phyloP scores from a whole-genome alignment of 192 early-diverging fungal species.

The Linnemannia schmuckeri region DNA sequence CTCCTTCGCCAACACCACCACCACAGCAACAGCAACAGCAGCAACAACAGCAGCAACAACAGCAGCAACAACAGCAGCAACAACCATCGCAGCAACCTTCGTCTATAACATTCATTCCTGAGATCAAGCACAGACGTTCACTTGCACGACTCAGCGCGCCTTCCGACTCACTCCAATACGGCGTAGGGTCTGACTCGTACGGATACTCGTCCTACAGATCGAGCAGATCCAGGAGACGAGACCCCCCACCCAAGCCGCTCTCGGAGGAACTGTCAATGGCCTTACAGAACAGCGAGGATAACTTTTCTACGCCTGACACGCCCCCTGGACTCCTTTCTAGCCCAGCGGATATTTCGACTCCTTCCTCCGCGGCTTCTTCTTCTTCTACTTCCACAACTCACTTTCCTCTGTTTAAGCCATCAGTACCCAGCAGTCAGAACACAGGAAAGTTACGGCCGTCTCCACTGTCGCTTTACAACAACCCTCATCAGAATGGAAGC shows the following conservation, averaged over 20 bases:
- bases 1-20: background rate
- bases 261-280: constrained; percentile 51
- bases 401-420: constrained; percentile 47
- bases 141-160: constrained; percentile 6
- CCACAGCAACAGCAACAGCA: background rate
- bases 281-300: constrained; percentile 19
- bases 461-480: constrained; percentile 31
- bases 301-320: constrained; percentile 27
- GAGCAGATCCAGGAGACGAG: background rate
- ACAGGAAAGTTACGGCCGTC: constrained; percentile 22
- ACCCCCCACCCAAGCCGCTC: constrained; percentile 28
- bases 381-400: constrained; percentile 9
- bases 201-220: constrained; percentile 1
- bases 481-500: background rate
- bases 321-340: constrained; percentile 30
- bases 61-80: constrained; percentile 7
- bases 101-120: background rate
- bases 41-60: too few species aligned
- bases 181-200: background rate
- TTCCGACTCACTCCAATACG: background rate
- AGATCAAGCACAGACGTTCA: constrained; percentile 28
- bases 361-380: constrained; percentile 31
- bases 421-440: constrained; percentile 9
- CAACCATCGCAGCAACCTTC: background rate
- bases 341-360: constrained; percentile 38